Evolutionary conservation across 257 asterid species (phyloP).

Genomic region (Avicennia marina): DNA sequence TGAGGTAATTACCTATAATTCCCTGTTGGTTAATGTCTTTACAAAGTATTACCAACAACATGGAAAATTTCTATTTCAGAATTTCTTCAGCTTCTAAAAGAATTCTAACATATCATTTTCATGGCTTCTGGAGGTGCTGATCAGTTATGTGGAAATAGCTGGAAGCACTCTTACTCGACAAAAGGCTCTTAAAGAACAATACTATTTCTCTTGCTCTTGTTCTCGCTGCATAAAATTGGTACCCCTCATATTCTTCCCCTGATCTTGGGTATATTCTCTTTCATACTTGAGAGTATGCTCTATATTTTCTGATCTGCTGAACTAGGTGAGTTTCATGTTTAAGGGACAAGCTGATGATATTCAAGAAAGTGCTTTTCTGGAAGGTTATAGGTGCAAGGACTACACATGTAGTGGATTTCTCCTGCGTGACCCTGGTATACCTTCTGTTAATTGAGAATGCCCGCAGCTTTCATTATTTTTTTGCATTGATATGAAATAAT

Average conservation of each 20-base stretch:
- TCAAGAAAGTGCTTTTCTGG: constrained; percentile 80
- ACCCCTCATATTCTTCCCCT: constrained; percentile 14
- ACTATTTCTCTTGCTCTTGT: constrained; percentile 80
- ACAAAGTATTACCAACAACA: background rate
- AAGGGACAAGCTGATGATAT: constrained; percentile 80
- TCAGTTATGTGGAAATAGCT: constrained; percentile 90
- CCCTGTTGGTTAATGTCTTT: constrained; percentile 5
- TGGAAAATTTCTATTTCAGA: background rate
- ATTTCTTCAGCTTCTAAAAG: background rate
- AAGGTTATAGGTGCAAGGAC: constrained; percentile 83
- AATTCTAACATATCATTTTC: constrained; percentile 19
- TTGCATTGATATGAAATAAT: constrained; percentile 3
- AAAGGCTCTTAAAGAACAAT: constrained; percentile 87
- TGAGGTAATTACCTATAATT: constrained; percentile 57
- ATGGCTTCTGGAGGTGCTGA: constrained; percentile 50
- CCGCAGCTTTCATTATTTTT: background rate
- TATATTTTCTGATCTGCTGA: constrained; percentile 17
- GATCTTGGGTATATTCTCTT: constrained; percentile 9
- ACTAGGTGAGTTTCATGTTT: constrained; percentile 17
- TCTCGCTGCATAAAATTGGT: constrained; percentile 77
- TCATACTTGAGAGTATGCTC: background rate
- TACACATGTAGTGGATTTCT: constrained; percentile 64
- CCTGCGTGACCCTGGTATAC: constrained; percentile 59
- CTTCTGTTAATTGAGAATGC: constrained; percentile 1
- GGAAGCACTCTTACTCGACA: constrained; percentile 90